phyloP scores from a whole-genome alignment of 208 protist species.

The Acanthamoeba castellanii region DNA sequence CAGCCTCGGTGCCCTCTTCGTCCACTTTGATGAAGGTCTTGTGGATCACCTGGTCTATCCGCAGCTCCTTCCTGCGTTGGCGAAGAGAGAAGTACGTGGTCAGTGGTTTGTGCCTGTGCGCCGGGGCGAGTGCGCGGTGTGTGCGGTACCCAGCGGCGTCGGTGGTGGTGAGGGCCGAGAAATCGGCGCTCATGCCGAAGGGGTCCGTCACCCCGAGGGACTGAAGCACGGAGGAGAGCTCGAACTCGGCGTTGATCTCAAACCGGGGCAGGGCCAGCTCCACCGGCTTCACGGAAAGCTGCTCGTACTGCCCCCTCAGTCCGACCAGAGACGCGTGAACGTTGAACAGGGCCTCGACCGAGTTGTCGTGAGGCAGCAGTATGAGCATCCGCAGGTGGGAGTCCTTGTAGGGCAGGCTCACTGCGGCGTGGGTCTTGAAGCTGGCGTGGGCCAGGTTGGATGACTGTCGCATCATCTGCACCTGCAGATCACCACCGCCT shows the following conservation, averaged over 20 bases:
- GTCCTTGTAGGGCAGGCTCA: slow-evolving; percentile 24
- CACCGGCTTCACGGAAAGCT: background rate
- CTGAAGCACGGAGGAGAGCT: background rate
- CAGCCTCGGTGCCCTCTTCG: slow-evolving; percentile 57
- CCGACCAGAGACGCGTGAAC: background rate
- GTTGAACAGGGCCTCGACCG: background rate
- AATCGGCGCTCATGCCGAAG: slow-evolving; percentile 4
- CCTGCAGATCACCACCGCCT: background rate
- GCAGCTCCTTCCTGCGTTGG: background rate
- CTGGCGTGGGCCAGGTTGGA: background rate
- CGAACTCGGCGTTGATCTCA: background rate
- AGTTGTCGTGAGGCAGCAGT: slow-evolving; percentile 1
- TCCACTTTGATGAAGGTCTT: slow-evolving; percentile 51
- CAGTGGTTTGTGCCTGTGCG: background rate
- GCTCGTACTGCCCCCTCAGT: background rate
- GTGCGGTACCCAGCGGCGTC: too few species aligned
- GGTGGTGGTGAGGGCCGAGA: background rate
- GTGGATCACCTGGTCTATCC: slow-evolving; percentile 17
- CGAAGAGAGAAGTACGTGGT: background rate
- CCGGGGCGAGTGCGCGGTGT: background rate
- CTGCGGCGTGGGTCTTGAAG: background rate
- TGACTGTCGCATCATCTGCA: background rate
- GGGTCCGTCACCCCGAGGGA: background rate
- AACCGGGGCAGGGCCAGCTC: background rate
- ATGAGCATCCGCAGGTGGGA: background rate